phyloP scores from a whole-genome alignment of 1,139 yeast genomes.

The Pneumocystis carinii region DNA sequence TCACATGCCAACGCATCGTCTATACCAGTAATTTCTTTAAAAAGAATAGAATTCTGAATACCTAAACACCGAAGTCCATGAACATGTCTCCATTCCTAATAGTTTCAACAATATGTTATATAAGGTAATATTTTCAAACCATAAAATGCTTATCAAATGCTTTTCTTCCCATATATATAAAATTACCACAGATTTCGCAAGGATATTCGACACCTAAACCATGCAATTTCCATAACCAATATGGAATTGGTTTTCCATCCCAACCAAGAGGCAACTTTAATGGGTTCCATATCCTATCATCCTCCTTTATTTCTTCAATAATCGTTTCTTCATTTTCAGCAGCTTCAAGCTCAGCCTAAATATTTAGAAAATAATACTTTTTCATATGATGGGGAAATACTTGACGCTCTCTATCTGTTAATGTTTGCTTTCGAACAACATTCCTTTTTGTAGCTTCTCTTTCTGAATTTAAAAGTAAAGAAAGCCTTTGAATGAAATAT shows the following conservation, averaged over 20 bases:
- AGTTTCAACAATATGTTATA: background rate
- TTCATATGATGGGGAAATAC: constrained; percentile 30
- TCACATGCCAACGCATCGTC: constrained; percentile 41
- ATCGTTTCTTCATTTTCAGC: constrained; percentile 16
- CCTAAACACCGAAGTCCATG: constrained; percentile 70
- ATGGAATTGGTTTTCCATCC: constrained; percentile 86
- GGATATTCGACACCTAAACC: constrained; percentile 60
- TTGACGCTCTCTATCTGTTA: constrained; percentile 60
- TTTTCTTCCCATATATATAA: constrained; percentile 56
- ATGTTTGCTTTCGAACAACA: constrained; percentile 48
- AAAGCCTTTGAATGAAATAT: constrained; percentile 26
- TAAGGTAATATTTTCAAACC: background rate
- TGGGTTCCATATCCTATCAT: constrained; percentile 26
- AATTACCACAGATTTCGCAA: constrained; percentile 83
- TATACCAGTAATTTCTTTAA: constrained; percentile 52
- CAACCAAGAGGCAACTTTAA: constrained; percentile 64
- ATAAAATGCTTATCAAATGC: constrained; percentile 61
- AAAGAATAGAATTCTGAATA: constrained; percentile 34
- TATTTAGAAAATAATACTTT: constrained; percentile 18
- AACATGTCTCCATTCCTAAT: constrained; percentile 42
- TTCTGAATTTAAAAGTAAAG: constrained; percentile 26
- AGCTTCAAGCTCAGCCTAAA: constrained; percentile 13
- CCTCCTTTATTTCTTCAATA: constrained; percentile 16
- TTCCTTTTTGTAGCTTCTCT: constrained; percentile 42
- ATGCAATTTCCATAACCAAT: constrained; percentile 80